These are phyloP conservation scores for Lodderomyces orthopsilosis DNA, from an alignment of 1,139 yeast species.

Conservation along the genomic window DNA sequence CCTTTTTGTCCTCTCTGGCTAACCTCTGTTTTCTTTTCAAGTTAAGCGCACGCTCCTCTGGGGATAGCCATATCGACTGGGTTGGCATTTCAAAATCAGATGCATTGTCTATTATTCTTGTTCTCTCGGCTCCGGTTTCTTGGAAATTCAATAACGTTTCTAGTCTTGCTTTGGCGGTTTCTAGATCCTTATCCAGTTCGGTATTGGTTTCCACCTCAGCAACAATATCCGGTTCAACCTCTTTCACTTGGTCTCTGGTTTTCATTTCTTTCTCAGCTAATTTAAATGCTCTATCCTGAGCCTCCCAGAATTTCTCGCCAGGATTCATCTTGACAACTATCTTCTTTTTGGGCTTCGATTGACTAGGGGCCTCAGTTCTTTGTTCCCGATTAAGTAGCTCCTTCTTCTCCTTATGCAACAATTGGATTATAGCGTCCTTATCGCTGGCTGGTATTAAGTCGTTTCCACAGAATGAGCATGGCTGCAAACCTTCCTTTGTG, in stretches of 20 bases:
- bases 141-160: slow-evolving; percentile 77
- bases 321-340: slow-evolving; percentile 54
- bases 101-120: slow-evolving; percentile 89
- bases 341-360: slow-evolving; percentile 24
- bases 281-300: slow-evolving; percentile 63
- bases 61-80: slow-evolving; percentile 77
- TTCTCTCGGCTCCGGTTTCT: slow-evolving; percentile 83
- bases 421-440: slow-evolving; percentile 52
- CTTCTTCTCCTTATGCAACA: slow-evolving; percentile 49
- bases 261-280: slow-evolving; percentile 42
- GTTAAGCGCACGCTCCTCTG: slow-evolving; percentile 80
- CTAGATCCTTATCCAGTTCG: slow-evolving; percentile 50
- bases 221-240: slow-evolving; percentile 8
- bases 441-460: slow-evolving; percentile 64
- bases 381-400: slow-evolving; percentile 11
- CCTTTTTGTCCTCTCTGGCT: slow-evolving; percentile 58
- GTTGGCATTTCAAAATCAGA: slow-evolving; percentile 74
- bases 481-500: slow-evolving; percentile 82
- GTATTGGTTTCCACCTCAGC: slow-evolving; percentile 15
- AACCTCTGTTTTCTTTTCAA: slow-evolving; percentile 79
- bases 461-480: slow-evolving; percentile 80
- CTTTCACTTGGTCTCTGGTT: slow-evolving; percentile 25
- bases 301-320: slow-evolving; percentile 64
- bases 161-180: slow-evolving; percentile 68
- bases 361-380: slow-evolving; percentile 8